phyloP scores from a whole-genome alignment of 805 yeast species.

The Kluyveromyces wickerhamii region DNA sequence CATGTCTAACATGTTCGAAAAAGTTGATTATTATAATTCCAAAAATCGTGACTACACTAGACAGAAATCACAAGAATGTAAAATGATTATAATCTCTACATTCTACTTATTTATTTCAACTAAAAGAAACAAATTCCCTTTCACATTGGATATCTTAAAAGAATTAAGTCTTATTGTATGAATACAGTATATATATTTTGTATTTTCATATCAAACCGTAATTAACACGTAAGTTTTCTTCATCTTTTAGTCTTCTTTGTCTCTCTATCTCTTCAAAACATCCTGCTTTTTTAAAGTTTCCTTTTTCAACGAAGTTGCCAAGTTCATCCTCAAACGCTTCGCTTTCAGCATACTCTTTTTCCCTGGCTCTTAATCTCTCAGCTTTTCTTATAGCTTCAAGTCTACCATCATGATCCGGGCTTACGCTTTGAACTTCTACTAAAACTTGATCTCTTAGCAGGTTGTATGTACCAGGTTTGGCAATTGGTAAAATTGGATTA shows the following conservation, averaged over 20 bases:
- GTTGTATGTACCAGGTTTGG: constrained; percentile 57
- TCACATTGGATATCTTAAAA: not conserved
- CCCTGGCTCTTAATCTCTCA: constrained; percentile 69
- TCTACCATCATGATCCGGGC: constrained; percentile 78
- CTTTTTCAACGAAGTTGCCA: constrained; percentile 74
- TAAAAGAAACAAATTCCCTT: not conserved
- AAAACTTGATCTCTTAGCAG: constrained; percentile 69
- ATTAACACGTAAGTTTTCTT: constrained; percentile 53
- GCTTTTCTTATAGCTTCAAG: constrained; percentile 86
- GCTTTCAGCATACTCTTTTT: constrained; percentile 44
- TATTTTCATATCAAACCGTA: constrained; percentile 30
- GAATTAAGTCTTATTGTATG: not conserved
- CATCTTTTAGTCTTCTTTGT: constrained; percentile 56
- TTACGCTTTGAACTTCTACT: constrained; percentile 66
- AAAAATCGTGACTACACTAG: not conserved
- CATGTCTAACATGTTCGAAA: not conserved
- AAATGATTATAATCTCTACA: not conserved
- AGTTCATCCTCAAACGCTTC: constrained; percentile 80
- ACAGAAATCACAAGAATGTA: not conserved
- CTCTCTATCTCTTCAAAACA: constrained; percentile 85
- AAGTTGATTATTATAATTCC: too few species aligned
- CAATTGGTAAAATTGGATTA: constrained; percentile 35
- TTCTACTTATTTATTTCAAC: not conserved
- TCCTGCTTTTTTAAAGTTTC: constrained; percentile 71
- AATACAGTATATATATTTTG: constrained; percentile 6